phyloP scores from a whole-genome alignment of 176 grass and related monocot genomes.

The Eleusine coracana region DNA sequence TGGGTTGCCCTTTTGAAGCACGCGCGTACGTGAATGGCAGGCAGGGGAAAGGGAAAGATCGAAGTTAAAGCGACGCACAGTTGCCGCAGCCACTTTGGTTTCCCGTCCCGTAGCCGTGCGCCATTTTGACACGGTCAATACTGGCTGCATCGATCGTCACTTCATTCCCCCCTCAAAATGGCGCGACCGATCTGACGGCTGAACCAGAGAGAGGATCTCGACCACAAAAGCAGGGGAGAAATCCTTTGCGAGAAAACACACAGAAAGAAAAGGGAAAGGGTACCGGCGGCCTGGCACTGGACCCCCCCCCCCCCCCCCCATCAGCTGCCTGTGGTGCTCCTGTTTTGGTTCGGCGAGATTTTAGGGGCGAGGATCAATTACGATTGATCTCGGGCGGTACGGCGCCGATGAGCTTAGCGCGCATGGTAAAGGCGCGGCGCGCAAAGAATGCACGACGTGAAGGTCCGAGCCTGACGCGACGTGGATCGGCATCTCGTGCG shows the following conservation, averaged over 20 bases:
- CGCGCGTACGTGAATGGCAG: conserved; percentile 25
- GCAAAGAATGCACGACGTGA: background rate
- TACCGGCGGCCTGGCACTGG: conserved; percentile 4
- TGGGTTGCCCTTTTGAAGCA: conserved; percentile 13
- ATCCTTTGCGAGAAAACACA: background rate
- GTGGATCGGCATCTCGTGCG: conserved; percentile 2
- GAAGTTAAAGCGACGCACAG: conserved; percentile 13
- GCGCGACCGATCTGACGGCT: background rate
- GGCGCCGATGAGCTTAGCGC: background rate
- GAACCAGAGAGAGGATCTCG: background rate
- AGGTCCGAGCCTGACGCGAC: conserved; percentile 17
- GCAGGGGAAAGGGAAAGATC: conserved; percentile 10
- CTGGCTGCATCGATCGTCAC: background rate
- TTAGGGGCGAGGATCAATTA: background rate
- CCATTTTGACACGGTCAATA: conserved; percentile 41
- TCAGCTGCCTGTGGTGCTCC: too few species aligned
- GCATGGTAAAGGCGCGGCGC: background rate
- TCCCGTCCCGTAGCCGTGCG: background rate
- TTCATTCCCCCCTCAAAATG: background rate
- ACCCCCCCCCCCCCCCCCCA: too few species aligned
- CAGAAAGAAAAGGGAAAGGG: background rate
- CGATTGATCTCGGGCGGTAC: conserved; percentile 1
- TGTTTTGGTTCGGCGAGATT: background rate
- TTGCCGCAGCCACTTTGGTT: conserved; percentile 23
- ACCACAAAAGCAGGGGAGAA: background rate